Evolutionary conservation across 139 green algal genomes (phyloP).

Genomic region (Closterium sp.): DNA sequence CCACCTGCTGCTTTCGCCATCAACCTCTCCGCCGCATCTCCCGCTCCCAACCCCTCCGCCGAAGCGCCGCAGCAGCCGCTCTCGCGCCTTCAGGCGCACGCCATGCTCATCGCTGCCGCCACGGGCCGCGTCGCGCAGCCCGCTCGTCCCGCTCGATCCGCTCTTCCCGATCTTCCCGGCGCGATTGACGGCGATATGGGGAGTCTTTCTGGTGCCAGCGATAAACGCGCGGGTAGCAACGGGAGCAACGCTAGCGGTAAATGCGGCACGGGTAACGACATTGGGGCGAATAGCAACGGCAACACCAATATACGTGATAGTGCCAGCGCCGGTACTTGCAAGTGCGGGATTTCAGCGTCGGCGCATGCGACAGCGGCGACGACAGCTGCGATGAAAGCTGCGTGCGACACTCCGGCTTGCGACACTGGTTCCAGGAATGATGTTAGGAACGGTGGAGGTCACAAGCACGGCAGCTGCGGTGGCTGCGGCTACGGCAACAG

Average conservation of each 20-base stretch:
- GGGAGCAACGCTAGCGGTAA: neutral
- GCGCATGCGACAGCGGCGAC: neutral
- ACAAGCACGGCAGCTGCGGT: neutral
- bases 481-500: neutral
- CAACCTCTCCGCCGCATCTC: neutral
- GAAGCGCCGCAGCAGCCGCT: neutral
- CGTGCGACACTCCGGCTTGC: neutral
- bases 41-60: neutral
- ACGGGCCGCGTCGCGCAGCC: neutral
- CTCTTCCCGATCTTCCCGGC: no score
- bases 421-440: neutral
- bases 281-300: neutral
- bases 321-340: neutral
- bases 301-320: neutral
- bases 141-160: neutral
- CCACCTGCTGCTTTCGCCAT: neutral
- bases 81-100: neutral
- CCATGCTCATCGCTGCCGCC: neutral
- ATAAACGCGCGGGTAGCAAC: no score
- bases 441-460: neutral
- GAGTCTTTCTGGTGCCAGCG: no score
- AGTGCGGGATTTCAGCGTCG: neutral
- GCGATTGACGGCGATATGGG: neutral
- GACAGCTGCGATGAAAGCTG: neutral
- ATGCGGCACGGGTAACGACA: neutral